Evolutionary conservation across 169 alveolate genomes (phyloP), one percentile per base, ranked within the genome.

Genomic region (Toxoplasma gondii): DNA sequence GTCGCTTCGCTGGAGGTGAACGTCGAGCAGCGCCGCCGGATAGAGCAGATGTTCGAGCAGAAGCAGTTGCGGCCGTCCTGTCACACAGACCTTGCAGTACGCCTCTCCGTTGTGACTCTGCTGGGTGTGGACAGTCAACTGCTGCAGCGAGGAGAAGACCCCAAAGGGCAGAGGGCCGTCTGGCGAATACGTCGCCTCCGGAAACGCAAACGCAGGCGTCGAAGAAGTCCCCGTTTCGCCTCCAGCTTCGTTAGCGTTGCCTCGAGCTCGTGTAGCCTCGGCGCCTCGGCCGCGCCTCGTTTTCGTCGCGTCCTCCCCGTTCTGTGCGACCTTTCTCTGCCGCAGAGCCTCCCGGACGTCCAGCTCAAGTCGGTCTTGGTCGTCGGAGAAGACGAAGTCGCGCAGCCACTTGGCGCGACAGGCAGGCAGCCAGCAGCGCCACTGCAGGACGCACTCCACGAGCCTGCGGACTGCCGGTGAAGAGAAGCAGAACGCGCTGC

Each of bases 351-450:
- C 36, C 24, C 34, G 31, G 67, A 82, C 39, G 2, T 82, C 64
- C 10, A 0, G 16, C 64, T 41, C 45, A 19, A 41, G 88, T 64
- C 5, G 17, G 29, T 38, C 39, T 7, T 41, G 88, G 36, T 82
- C 88, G 39, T 38, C 88, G 53, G 39, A 22, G 64, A 82, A 82
- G 64, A 82, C 88, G 36, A 41, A 82, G 39, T 38, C 53, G 36
- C 17, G 41, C 64, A 82, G 53, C 88, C 88, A 82, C 17, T 4
- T 4, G 10, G 53, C 29, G 53, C 88, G 88, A 64, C 88, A 82
- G 45, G 88, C 45, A 4, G 34, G 88, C 24, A 41, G 36, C 88
- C 88, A 82, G 88, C 88, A 82, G 88, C 88, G 88, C 64, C n/a
- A 36, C 88, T 82, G 88, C 54, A 82, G 88, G 53, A 43, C 39